phyloP scores from a whole-genome alignment of 2,329 filamentous ascomycete genomes.

The Fusarium nisikadoi region DNA sequence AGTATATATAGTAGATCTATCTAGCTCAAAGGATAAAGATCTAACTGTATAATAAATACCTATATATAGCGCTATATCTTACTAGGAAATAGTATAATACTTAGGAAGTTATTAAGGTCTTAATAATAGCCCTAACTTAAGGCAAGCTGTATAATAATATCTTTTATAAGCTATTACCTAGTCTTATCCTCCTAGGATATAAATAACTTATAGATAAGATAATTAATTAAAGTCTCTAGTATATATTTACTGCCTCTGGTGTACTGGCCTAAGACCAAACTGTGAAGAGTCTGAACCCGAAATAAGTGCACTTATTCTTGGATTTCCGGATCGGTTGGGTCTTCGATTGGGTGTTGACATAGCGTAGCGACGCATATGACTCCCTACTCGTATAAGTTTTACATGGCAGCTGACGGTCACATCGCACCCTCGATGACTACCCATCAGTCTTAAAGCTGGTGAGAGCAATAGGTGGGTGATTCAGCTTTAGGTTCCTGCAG shows the following conservation, averaged over 20 bases:
- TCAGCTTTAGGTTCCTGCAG: not conserved
- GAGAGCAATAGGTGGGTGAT: not conserved
- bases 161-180: constrained; percentile 20
- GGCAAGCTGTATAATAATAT: constrained; percentile 26
- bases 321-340: not conserved
- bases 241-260: constrained; percentile 23
- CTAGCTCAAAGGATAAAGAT: constrained; percentile 71
- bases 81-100: constrained; percentile 53
- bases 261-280: constrained; percentile 18
- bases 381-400: not conserved
- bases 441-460: not conserved
- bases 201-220: constrained; percentile 22
- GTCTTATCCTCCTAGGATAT: constrained; percentile 11
- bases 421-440: not conserved
- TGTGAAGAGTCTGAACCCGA: not conserved
- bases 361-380: not conserved
- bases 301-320: accelerated
- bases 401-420: not conserved
- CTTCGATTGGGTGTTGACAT: not conserved
- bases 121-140: constrained; percentile 33
- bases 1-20: constrained; percentile 59
- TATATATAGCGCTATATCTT: constrained; percentile 66
- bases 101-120: constrained; percentile 23
- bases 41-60: constrained; percentile 64
- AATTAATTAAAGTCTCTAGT: constrained; percentile 22